Percentiles rank a stretch among this genome's conserved stretches.
Evolutionary conservation across 345 rosid species (phyloP).

Genomic region (Angophora floribunda): DNA sequence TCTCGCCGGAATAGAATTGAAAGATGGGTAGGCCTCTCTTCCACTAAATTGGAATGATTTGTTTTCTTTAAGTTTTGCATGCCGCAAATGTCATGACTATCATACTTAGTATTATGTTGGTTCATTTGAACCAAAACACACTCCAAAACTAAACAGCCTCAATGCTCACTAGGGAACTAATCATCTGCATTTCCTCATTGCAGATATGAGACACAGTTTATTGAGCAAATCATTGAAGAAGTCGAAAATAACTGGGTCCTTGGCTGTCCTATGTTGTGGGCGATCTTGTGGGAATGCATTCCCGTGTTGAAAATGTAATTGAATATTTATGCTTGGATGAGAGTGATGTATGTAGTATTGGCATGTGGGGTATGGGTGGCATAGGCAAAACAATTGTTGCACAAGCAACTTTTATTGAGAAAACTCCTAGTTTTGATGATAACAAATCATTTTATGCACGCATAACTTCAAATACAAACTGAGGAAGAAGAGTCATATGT

Average conservation of each 20-base stretch:
- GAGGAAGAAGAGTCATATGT: no score
- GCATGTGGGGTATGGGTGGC: background rate
- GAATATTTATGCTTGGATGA: background rate
- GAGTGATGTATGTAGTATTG: background rate
- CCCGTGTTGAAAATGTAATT: background rate
- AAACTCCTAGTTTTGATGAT: no score
- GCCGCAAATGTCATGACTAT: background rate
- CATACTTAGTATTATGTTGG: background rate
- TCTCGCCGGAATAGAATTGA: background rate
- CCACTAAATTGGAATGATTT: background rate
- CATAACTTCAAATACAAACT: no score
- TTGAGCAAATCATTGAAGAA: background rate
- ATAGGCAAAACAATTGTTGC: conserved; percentile 5
- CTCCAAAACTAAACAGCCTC: background rate
- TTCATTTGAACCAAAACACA: background rate
- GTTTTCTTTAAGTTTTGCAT: background rate
- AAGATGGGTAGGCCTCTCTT: no score
- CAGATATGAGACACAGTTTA: background rate
- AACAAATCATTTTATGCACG: no score
- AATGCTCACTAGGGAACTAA: background rate
- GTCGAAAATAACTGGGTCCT: background rate
- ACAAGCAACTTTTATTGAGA: background rate
- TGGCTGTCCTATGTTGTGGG: background rate
- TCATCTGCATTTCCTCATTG: background rate
- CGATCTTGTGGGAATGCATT: background rate